A percentile compares a stretch with the other conserved stretches of the same genome.
These are phyloP conservation scores for Phytophthora tubulina DNA, from an alignment of 352 stramenopile genomes.

Conservation along the genomic window DNA sequence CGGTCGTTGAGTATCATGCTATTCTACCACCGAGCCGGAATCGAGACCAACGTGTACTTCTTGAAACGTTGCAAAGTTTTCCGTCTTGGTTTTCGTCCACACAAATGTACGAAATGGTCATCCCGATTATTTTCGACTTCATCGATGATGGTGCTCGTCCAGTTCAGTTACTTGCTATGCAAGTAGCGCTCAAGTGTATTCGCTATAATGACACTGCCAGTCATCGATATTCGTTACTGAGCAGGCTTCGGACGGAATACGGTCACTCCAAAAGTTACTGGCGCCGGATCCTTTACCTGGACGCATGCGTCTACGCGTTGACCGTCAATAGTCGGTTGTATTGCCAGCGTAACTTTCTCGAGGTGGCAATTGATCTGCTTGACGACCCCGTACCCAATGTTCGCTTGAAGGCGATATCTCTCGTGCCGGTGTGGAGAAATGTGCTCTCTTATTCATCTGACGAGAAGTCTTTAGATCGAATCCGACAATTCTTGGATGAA, in stretches of 20 bases:
- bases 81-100: constrained; percentile 62
- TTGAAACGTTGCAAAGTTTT: constrained; percentile 72
- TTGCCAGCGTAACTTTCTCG: constrained; percentile 77
- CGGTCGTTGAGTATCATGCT: constrained; percentile 80
- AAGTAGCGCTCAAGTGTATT: constrained; percentile 74
- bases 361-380: constrained; percentile 79
- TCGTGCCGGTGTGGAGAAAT: constrained; percentile 74
- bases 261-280: constrained; percentile 81
- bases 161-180: constrained; percentile 74
- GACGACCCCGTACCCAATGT: constrained; percentile 83
- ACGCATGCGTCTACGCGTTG: constrained; percentile 70
- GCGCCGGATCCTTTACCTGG: constrained; percentile 78
- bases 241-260: constrained; percentile 75
- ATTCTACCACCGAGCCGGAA: constrained; percentile 71
- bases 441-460: constrained; percentile 64
- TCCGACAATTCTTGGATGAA: constrained; percentile 77
- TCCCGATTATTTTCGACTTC: constrained; percentile 81
- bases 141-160: constrained; percentile 81
- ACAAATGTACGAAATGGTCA: constrained; percentile 80
- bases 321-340: constrained; percentile 80
- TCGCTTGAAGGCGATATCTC: constrained; percentile 71
- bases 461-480: constrained; percentile 78
- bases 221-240: constrained; percentile 78
- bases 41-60: constrained; percentile 73
- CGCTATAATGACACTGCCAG: constrained; percentile 72